A percentile compares a stretch with the other conserved stretches of the same genome.
These are phyloP conservation scores for Saccharomyces eubayanus DNA, from an alignment of 805 yeast genomes.

Conservation along the genomic window DNA sequence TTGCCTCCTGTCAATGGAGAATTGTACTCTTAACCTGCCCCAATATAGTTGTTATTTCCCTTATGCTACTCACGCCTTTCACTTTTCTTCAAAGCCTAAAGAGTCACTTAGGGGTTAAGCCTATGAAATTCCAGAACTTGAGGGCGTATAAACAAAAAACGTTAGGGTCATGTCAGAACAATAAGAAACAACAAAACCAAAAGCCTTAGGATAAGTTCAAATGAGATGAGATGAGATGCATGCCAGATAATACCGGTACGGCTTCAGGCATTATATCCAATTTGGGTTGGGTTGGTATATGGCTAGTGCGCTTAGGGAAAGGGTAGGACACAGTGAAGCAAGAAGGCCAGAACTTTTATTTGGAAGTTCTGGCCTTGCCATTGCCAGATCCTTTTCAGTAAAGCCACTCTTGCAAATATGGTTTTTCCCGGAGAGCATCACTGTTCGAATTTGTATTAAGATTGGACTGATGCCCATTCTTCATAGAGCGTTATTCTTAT, in stretches of 20 bases:
- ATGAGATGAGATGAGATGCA: too few relatives aligned
- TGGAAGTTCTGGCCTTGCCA: neutral
- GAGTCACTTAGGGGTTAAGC: neutral
- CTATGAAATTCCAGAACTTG: too few relatives aligned
- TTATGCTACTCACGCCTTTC: neutral
- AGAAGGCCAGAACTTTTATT: too few relatives aligned
- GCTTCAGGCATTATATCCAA: too few relatives aligned
- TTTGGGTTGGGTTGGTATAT: too few relatives aligned
- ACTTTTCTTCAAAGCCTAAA: neutral
- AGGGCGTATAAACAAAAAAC: too few relatives aligned
- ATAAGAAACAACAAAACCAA: too few relatives aligned
- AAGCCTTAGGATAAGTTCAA: too few relatives aligned
- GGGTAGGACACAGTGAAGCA: too few relatives aligned
- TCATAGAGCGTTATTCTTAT: constrained; percentile 9
- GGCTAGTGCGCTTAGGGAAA: too few relatives aligned
- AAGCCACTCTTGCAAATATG: neutral
- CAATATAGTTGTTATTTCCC: neutral
- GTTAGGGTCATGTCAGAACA: too few relatives aligned
- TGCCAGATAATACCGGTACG: too few relatives aligned
- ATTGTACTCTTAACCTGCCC: neutral
- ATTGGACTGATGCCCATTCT: neutral
- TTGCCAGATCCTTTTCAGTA: neutral
- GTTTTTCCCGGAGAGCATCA: constrained; percentile 1
- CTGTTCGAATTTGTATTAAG: neutral
- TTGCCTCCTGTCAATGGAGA: neutral